Evolutionary conservation across 306 rosid genomes (phyloP).

Genomic region (Trifolium dubium): DNA sequence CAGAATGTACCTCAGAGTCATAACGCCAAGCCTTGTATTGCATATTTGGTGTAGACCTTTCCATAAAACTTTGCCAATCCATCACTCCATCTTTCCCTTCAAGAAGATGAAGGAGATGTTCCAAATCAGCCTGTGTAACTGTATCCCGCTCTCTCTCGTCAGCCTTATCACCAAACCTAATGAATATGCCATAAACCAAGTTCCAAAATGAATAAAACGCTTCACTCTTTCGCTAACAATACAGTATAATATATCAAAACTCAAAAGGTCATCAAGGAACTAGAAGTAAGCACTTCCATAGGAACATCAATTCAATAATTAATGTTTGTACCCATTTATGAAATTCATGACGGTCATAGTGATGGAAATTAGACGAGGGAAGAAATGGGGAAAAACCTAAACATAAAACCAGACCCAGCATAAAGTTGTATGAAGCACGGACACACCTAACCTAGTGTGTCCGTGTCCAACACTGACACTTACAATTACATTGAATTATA

Average conservation of each 20-base stretch:
- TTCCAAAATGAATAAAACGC: constrained; percentile 39
- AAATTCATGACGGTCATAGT: constrained; percentile 24
- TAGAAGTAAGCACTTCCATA: constrained; percentile 11
- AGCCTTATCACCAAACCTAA: constrained; percentile 50
- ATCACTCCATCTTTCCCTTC: constrained; percentile 73
- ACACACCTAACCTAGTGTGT: no score
- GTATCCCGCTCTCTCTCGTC: constrained; percentile 56
- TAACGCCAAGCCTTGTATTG: constrained; percentile 95
- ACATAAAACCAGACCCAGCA: constrained; percentile 3
- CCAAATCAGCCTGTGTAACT: constrained; percentile 79
- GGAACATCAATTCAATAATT: constrained; percentile 1
- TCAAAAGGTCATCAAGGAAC: constrained; percentile 14
- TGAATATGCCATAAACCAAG: constrained; percentile 34
- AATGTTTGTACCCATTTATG: neutral
- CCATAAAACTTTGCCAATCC: constrained; percentile 95
- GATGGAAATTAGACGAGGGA: constrained; percentile 10
- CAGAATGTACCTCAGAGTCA: constrained; percentile 80
- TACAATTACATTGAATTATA: no score
- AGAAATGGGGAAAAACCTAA: neutral
- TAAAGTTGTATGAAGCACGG: neutral
- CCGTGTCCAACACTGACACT: no score
- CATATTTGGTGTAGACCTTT: constrained; percentile 73
- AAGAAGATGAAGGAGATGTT: constrained; percentile 75
- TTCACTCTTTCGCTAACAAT: constrained; percentile 18
- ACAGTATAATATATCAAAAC: neutral